A percentile compares a stretch with the other conserved stretches of the same genome.
phyloP scores from a whole-genome alignment of 2,329 filamentous ascomycete genomes.

The Exophiala sp. region DNA sequence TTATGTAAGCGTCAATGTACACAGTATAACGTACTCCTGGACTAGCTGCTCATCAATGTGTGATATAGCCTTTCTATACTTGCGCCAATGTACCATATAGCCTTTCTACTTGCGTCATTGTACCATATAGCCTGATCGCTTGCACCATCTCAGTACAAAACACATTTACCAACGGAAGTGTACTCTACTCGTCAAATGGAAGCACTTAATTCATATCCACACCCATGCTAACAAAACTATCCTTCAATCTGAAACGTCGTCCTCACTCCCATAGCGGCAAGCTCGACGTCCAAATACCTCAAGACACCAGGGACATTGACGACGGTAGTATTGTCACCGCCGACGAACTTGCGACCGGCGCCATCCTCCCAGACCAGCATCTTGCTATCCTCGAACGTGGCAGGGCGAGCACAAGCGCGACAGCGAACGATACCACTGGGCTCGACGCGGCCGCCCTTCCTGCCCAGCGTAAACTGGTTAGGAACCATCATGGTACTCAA shows the following conservation, averaged over 20 bases:
- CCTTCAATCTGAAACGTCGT: conserved; percentile 78
- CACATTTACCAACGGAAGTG: too few relatives aligned
- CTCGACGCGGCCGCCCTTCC: conserved; percentile 39
- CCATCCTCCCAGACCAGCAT: conserved; percentile 83
- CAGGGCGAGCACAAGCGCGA: conserved; percentile 66
- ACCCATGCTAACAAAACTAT: conserved; percentile 8
- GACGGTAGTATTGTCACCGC: conserved; percentile 82
- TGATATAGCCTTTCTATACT: too few relatives aligned
- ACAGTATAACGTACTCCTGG: too few relatives aligned
- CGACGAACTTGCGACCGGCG: conserved; percentile 72
- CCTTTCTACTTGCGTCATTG: too few relatives aligned
- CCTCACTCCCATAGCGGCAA: conserved; percentile 93
- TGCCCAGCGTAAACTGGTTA: conserved; percentile 24
- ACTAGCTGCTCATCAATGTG: too few relatives aligned
- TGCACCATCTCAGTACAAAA: too few relatives aligned
- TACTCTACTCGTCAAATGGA: too few relatives aligned
- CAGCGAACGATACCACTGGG: conserved; percentile 62
- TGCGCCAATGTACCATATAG: too few relatives aligned
- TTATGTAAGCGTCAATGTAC: too few relatives aligned
- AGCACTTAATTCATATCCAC: too few relatives aligned
- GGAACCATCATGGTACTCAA: conserved; percentile 64
- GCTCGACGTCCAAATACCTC: conserved; percentile 87
- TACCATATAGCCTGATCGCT: too few relatives aligned
- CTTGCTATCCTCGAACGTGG: conserved; percentile 58
- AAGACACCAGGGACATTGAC: conserved; percentile 90